These are phyloP conservation scores for Onygena corvina DNA, from an alignment of 2,329 filamentous ascomycete species.

Conservation along the genomic window DNA sequence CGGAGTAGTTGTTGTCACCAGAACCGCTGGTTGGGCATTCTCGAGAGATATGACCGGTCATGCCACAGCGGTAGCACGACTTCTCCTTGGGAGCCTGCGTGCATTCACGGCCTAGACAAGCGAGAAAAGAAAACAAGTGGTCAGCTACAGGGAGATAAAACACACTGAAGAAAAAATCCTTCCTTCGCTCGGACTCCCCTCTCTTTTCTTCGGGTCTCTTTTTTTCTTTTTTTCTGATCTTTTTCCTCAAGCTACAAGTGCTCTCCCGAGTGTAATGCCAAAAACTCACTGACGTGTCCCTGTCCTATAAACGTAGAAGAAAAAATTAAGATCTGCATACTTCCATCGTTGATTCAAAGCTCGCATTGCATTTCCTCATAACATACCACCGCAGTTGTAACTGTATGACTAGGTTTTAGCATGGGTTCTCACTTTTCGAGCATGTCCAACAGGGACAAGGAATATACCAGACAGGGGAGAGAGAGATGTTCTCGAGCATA, in stretches of 20 bases:
- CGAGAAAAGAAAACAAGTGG: conserved; percentile 8
- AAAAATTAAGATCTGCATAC: conserved; percentile 20
- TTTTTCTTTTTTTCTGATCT: neutral
- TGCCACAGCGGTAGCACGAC: conserved; percentile 54
- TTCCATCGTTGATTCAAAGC: conserved; percentile 9
- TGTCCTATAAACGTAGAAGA: conserved; percentile 33
- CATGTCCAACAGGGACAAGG: neutral
- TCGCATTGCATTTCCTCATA: conserved; percentile 9
- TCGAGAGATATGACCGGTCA: conserved; percentile 80
- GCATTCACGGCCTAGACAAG: conserved; percentile 65
- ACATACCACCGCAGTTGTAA: conserved; percentile 71
- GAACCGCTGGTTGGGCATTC: conserved; percentile 46
- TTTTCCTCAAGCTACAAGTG: neutral
- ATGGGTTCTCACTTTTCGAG: conserved; percentile 1
- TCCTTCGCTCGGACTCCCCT: neutral
- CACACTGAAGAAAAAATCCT: neutral
- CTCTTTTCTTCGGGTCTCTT: neutral
- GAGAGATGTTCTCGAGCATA: conserved; percentile 28
- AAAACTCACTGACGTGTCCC: conserved; percentile 64
- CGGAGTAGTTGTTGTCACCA: conserved; percentile 32
- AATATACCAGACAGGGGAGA: neutral
- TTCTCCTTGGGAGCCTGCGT: conserved; percentile 78
- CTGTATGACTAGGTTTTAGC: conserved; percentile 31
- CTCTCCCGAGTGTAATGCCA: conserved; percentile 6
- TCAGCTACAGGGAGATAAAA: conserved; percentile 11